Conservation (phyloP, 1,284 basidiomycete genomes). For the Microbotryum silenes-acaulis region DNA sequence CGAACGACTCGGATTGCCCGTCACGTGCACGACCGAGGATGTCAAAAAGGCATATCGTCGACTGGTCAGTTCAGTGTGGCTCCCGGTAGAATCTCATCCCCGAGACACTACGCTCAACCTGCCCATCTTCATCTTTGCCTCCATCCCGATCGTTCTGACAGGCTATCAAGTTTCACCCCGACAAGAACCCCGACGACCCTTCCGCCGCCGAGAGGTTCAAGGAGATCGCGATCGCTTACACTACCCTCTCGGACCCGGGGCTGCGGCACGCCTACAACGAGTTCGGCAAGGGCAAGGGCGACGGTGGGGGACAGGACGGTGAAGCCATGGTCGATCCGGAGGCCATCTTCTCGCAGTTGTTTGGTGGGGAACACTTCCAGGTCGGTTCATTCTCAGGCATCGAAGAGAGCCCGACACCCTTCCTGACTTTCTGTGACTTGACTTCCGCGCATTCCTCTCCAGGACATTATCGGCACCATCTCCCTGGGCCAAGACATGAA, state of each 20-base stretch:
- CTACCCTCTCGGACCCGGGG: constrained; percentile 66
- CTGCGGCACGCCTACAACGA: constrained; percentile 43
- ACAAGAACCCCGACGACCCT: constrained; percentile 86
- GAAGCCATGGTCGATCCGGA: constrained; percentile 56
- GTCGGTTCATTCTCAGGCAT: neutral
- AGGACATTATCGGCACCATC: constrained; percentile 48
- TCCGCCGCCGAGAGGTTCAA: constrained; percentile 61
- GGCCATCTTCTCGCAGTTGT: constrained; percentile 89
- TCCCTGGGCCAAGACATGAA: constrained; percentile 94
- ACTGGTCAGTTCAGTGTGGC: constrained; percentile 61
- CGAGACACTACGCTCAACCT: neutral
- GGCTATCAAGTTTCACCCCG: constrained; percentile 45
- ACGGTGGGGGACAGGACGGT: constrained; percentile 18
- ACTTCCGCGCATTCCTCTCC: neutral
- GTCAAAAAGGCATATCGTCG: constrained; percentile 95
- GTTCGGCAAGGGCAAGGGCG: constrained; percentile 27
- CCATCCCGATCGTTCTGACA: constrained; percentile 54
- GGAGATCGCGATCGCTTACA: constrained; percentile 41
- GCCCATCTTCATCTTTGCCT: constrained; percentile 60
- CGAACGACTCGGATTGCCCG: constrained; percentile 63
- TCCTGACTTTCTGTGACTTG: too few relatives aligned
- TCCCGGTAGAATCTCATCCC: too few relatives aligned
- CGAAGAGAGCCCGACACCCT: neutral
- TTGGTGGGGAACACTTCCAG: constrained; percentile 51
- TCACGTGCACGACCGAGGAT: constrained; percentile 69